Percentiles rank a stretch among this genome's conserved stretches.
Evolutionary conservation across 345 rosid species (phyloP).

Genomic region (Acer negundo): DNA sequence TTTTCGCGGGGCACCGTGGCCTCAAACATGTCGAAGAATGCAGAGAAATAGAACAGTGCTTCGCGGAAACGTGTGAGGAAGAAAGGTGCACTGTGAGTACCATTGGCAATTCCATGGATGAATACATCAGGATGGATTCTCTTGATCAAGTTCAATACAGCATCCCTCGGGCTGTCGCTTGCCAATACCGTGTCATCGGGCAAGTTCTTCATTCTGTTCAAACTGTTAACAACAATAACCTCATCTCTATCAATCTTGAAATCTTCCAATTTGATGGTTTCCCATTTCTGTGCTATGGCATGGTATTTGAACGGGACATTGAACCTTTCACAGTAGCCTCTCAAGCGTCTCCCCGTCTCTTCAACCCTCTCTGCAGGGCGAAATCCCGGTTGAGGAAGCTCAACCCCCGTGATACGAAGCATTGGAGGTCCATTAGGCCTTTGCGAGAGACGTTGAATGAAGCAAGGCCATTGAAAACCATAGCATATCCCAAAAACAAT

Average conservation of each 20-base stretch:
- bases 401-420: slow-evolving; percentile 75
- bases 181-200: slow-evolving; percentile 64
- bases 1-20: slow-evolving; percentile 48
- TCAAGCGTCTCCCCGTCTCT: slow-evolving; percentile 65
- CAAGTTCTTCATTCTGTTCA: slow-evolving; percentile 50
- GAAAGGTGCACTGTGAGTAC: slow-evolving; percentile 70
- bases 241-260: slow-evolving; percentile 55
- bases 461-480: slow-evolving; percentile 91
- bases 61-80: slow-evolving; percentile 66
- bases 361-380: slow-evolving; percentile 68
- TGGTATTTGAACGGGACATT: slow-evolving; percentile 61
- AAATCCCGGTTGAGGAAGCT: slow-evolving; percentile 84
- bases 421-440: slow-evolving; percentile 52
- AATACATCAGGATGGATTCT: slow-evolving; percentile 61
- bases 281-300: slow-evolving; percentile 74
- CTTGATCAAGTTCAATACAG: slow-evolving; percentile 55
- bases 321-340: slow-evolving; percentile 57
- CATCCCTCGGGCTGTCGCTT: slow-evolving; percentile 58
- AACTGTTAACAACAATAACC: slow-evolving; percentile 59
- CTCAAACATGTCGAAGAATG: slow-evolving; percentile 68
- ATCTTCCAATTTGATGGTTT: slow-evolving; percentile 64
- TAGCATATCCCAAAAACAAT: slow-evolving; percentile 78
- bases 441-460: slow-evolving; percentile 54
- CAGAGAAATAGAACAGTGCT: slow-evolving; percentile 69
- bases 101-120: slow-evolving; percentile 61